These are phyloP conservation scores for Fusarium tuaranense DNA, from an alignment of 2,329 filamentous ascomycete species.

Conservation along the genomic window DNA sequence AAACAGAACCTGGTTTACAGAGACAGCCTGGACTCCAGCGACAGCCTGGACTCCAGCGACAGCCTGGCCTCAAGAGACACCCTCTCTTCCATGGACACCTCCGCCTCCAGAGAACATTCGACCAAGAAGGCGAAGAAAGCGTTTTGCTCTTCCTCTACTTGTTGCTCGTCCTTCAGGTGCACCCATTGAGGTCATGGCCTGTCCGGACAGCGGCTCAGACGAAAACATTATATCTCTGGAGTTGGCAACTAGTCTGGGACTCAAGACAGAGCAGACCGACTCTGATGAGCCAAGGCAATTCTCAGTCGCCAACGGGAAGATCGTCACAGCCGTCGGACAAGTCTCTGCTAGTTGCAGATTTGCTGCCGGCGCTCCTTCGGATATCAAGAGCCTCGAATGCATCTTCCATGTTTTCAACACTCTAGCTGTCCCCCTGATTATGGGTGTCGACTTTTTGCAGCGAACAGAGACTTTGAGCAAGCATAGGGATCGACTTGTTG, in stretches of 20 bases:
- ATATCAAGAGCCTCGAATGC: neutral
- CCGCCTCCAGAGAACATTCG: no score
- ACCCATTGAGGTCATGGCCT: neutral
- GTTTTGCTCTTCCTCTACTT: neutral
- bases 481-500: neutral
- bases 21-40: no score
- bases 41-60: no score
- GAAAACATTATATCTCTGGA: slow-evolving; percentile 12
- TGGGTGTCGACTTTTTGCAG: slow-evolving; percentile 4
- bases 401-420: slow-evolving; percentile 1
- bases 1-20: no score
- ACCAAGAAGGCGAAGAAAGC: no score
- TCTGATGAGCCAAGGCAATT: neutral
- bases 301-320: slow-evolving; percentile 1
- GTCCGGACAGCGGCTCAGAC: slow-evolving; percentile 12
- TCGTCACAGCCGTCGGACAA: neutral
- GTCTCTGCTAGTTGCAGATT: neutral
- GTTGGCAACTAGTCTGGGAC: neutral
- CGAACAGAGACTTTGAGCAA: slow-evolving; percentile 10
- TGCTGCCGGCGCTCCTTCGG: neutral
- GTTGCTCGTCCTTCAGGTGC: rapidly evolving
- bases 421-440: slow-evolving; percentile 8
- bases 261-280: neutral
- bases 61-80: no score
- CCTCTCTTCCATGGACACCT: no score